Evolutionary conservation across 1,139 yeast species (phyloP).

Genomic region (Schwanniomyces etchellsii): DNA sequence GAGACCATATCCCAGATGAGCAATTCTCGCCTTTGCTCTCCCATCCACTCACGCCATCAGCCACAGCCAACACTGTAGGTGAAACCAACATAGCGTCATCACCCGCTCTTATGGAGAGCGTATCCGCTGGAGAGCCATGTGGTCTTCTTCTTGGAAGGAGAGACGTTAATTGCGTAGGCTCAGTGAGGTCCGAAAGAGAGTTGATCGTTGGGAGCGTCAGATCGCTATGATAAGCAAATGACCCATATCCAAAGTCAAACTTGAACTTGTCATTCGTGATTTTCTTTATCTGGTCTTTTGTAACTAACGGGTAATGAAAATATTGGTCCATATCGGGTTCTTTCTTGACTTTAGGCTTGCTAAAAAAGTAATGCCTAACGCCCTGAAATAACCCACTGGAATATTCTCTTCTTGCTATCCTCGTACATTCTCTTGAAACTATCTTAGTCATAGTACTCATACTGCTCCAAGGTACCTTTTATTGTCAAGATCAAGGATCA

Average conservation of each 20-base stretch:
- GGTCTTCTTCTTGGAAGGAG: conserved; percentile 49
- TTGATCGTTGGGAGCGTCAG: conserved; percentile 37
- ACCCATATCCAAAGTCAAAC: conserved; percentile 42
- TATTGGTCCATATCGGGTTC: conserved; percentile 30
- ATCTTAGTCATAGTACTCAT: too few species aligned
- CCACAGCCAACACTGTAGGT: conserved; percentile 50
- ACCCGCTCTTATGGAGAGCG: conserved; percentile 50
- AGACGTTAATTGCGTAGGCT: conserved; percentile 41
- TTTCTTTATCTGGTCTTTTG: conserved; percentile 34
- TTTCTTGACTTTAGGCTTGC: conserved; percentile 12
- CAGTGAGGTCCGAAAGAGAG: conserved; percentile 48
- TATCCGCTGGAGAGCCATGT: conserved; percentile 49
- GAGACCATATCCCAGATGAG: conserved; percentile 50
- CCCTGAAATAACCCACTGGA: conserved; percentile 15
- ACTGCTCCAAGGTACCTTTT: too few species aligned
- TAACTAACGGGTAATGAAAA: conserved; percentile 37
- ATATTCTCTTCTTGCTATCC: conserved; percentile 1
- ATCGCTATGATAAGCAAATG: conserved; percentile 46
- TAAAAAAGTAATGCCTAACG: conserved; percentile 23
- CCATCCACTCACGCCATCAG: conserved; percentile 64
- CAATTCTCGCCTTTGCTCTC: conserved; percentile 39
- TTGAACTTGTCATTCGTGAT: conserved; percentile 35
- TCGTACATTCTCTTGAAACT: background rate
- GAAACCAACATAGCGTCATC: conserved; percentile 62
- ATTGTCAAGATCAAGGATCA: too few species aligned